Evolutionary conservation across 208 protist species (phyloP).

Genomic region (Tritrichomonas foetus): DNA sequence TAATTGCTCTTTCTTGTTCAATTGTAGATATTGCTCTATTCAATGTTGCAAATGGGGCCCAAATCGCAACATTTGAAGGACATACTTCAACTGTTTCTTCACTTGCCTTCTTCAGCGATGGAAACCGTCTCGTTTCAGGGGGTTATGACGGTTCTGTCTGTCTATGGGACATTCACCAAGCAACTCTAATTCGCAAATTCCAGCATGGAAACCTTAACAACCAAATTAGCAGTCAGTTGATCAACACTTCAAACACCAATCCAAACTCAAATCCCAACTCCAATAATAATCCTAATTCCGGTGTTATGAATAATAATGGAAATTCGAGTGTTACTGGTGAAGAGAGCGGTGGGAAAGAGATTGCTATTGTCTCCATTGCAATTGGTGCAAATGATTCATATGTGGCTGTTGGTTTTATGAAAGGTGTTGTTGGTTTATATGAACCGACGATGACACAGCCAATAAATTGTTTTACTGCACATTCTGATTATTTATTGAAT

Average conservation of each 20-base stretch:
- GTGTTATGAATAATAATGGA: too few relatives aligned
- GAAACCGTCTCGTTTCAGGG: neutral
- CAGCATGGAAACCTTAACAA: neutral
- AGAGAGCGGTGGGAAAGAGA: neutral
- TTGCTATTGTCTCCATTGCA: neutral
- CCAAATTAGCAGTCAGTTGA: too few relatives aligned
- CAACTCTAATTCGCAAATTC: neutral
- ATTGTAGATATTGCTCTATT: neutral
- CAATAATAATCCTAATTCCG: too few relatives aligned
- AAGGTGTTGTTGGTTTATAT: neutral
- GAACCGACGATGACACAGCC: neutral
- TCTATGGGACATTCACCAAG: neutral
- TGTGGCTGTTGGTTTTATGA: slow-evolving; percentile 25
- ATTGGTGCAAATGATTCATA: neutral
- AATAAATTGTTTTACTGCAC: neutral
- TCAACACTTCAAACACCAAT: too few relatives aligned
- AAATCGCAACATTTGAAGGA: neutral
- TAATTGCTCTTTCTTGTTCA: neutral
- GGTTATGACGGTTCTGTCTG: neutral
- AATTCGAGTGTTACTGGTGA: too few relatives aligned
- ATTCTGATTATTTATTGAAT: neutral
- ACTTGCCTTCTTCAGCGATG: neutral
- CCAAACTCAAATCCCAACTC: too few relatives aligned
- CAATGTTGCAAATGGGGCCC: neutral
- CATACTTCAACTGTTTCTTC: neutral